Conservation (phyloP, 2,329 filamentous ascomycete genomes). For the Fusarium concolor region DNA sequence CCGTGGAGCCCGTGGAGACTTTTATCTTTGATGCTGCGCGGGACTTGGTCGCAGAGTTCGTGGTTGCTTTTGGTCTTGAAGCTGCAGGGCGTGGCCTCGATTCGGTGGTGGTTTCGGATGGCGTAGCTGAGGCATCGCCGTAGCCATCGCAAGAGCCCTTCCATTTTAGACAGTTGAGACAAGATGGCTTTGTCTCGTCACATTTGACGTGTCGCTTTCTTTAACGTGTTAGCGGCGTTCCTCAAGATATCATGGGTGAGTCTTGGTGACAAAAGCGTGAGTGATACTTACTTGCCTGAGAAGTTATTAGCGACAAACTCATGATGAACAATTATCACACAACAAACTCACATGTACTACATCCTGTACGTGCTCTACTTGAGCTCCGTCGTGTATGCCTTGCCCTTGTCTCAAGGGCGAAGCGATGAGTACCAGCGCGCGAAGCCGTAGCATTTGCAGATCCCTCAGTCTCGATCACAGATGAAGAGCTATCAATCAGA, state of each 20-base stretch:
- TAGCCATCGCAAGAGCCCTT: constrained; percentile 55
- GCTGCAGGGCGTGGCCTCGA: constrained; percentile 15
- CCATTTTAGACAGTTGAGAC: constrained; percentile 57
- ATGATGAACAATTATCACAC: not conserved
- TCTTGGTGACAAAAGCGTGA: not conserved
- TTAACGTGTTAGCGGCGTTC: constrained; percentile 21
- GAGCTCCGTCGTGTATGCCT: constrained; percentile 55
- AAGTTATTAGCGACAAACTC: constrained; percentile 15
- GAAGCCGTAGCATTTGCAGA: constrained; percentile 34
- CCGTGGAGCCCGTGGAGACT: constrained; percentile 29
- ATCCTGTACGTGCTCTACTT: constrained; percentile 54
- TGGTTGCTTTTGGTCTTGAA: constrained; percentile 16
- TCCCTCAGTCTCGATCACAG: constrained; percentile 20
- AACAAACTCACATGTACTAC: constrained; percentile 51
- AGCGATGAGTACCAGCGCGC: constrained; percentile 51
- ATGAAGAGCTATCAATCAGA: constrained; percentile 30
- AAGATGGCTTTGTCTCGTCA: constrained; percentile 56
- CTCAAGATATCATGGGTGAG: not conserved
- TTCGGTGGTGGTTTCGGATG: constrained; percentile 13
- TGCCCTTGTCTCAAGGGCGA: constrained; percentile 53
- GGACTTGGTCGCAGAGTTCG: constrained; percentile 7
- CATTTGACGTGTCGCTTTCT: constrained; percentile 59
- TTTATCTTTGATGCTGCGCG: constrained; percentile 29
- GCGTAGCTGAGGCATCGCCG: constrained; percentile 31
- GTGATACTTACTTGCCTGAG: constrained; percentile 50